phyloP scores from a whole-genome alignment of 768 basidiomycete genomes.

The Lactifluus piperatus region DNA sequence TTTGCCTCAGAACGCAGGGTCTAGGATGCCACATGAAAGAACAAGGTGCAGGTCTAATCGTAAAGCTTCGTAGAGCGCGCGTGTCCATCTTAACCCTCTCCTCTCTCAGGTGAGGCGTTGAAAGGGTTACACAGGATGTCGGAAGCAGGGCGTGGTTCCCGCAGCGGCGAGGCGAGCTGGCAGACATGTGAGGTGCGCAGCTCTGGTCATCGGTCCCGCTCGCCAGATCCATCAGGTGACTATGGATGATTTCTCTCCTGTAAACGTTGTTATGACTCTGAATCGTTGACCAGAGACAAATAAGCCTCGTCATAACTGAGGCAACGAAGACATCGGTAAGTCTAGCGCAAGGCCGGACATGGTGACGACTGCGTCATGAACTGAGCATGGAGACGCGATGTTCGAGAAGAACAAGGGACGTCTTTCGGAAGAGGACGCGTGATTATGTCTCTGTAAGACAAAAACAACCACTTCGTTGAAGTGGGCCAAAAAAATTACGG shows the following conservation, averaged over 20 bases:
- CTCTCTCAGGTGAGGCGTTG: neutral
- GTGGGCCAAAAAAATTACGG: neutral
- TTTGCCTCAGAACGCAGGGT: conserved; percentile 58
- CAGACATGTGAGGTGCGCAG: conserved; percentile 39
- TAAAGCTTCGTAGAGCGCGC: conserved; percentile 37
- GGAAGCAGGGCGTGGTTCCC: conserved; percentile 64
- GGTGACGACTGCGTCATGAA: conserved; percentile 2
- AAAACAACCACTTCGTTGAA: neutral
- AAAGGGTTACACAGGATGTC: conserved; percentile 34
- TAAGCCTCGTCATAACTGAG: conserved; percentile 47
- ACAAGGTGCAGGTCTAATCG: conserved; percentile 52
- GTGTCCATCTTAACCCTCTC: no score
- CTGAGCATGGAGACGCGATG: neutral
- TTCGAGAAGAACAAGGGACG: neutral
- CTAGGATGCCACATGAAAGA: conserved; percentile 56
- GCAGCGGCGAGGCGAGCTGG: conserved; percentile 48
- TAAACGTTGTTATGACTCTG: neutral
- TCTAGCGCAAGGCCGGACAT: conserved; percentile 33
- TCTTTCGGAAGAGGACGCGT: neutral
- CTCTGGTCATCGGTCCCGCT: conserved; percentile 54
- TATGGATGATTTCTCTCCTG: conserved; percentile 34
- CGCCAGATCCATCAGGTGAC: conserved; percentile 50
- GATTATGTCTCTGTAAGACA: neutral
- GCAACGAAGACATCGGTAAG: conserved; percentile 38
- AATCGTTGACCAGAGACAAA: conserved; percentile 20